phyloP scores from a whole-genome alignment of 805 yeast species.

The Kodamaea neixiangensis region DNA sequence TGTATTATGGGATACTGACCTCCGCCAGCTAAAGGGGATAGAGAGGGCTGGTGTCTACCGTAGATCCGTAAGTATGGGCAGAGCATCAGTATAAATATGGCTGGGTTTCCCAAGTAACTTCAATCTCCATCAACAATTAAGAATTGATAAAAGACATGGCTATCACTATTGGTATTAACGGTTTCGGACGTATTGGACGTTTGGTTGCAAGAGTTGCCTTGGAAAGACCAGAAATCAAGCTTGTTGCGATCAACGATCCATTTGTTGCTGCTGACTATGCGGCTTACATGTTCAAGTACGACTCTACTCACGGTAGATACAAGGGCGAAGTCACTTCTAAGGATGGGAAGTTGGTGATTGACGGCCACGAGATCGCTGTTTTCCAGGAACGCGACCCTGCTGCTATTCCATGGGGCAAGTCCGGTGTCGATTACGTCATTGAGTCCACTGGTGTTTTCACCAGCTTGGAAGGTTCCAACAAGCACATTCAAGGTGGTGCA shows the following conservation, averaged over 20 bases:
- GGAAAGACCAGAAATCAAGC: constrained; percentile 69
- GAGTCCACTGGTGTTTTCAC: constrained; percentile 97
- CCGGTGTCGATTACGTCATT: constrained; percentile 81
- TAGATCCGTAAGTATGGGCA: not conserved
- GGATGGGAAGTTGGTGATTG: constrained; percentile 62
- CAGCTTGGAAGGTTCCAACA: constrained; percentile 73
- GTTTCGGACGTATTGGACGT: constrained; percentile 95
- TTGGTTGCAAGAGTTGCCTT: constrained; percentile 83
- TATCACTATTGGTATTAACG: constrained; percentile 86
- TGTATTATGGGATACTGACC: not conserved
- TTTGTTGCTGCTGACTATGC: constrained; percentile 89
- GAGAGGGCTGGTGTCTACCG: not conserved
- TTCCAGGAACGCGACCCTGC: constrained; percentile 86
- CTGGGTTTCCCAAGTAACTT: not conserved
- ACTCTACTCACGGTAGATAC: constrained; percentile 88
- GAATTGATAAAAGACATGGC: constrained; percentile 25
- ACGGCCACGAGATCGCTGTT: constrained; percentile 66
- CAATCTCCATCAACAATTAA: not conserved
- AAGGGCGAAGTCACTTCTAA: constrained; percentile 67
- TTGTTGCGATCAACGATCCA: constrained; percentile 90
- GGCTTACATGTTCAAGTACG: constrained; percentile 94
- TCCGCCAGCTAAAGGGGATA: not conserved
- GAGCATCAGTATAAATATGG: not conserved
- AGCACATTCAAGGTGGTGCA: constrained; percentile 89
- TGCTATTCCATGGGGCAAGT: constrained; percentile 82